Base-by-base conservation (phyloP, 495 filamentous ascomycete species). In the Penicillium goetzii region DNA sequence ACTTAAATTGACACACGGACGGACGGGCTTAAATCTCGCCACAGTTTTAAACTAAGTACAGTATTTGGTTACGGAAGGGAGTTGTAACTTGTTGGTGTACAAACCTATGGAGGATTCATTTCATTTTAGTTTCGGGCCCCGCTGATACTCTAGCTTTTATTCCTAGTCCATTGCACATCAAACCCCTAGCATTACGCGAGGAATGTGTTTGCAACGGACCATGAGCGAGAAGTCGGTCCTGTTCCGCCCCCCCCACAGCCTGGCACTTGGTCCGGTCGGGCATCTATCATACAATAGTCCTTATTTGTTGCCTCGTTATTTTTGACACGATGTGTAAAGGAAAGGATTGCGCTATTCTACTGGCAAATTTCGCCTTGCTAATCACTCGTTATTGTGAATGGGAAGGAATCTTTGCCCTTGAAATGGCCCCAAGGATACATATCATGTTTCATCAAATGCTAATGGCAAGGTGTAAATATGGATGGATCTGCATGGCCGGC, bases 1-100 rank as follows among this genome's bases (percentile, higher is more conserved):
- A 59, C 59, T 56, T 43, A 59, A 62, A 52, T 61, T 56, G 28
- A 60, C 52, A 58, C 51, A 52, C n/a, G n/a, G n/a, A n/a, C n/a
- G 25, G 55, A 38, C 6, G 21, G 30, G 38, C 40, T 28, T 10
- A 26, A 15, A 26, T 30, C 14, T 51, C 12, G 45, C 23, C 45
- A 40, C 38, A 19, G 40, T n/a, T 49, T 21, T 49, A 49, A 49
- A 14, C 21, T 49, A 8, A 49, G 14, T 7, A 12, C 2, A 43
- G 41, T 19, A 43, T 21, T 8, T 43, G n/a, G 10, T 21, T 19
- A 19, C 6, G 30, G 30, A 32, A n/a, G n/a, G n/a, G 30, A 32
- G 30, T 7, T 7, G 30, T 32, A 3, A 32, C 9, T 32, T 4
- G 30, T 2, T 30, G 28, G n/a, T 43, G 40, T 10, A 19, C 41